Base-by-base conservation (phyloP, 2,329 filamentous ascomycete genomes). In the Trichophyton equinum region DNA sequence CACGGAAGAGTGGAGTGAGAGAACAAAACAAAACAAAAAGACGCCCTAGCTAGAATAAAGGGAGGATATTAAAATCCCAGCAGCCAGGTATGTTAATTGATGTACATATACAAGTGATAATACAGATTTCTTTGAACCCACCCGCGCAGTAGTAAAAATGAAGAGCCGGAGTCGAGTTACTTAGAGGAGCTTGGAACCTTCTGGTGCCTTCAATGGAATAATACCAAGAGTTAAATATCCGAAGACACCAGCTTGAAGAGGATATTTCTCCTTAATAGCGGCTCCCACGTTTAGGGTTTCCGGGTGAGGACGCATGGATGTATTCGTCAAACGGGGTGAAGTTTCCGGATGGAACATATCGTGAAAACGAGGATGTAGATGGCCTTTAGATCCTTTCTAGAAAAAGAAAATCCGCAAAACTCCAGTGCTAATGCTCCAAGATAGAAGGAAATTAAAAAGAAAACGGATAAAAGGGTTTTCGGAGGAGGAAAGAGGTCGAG, bases 391-490 rank as follows among this genome's bases (percentile, higher is more conserved):
- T 55, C 51, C 30, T 33, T 55, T 55, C 51, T 55, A 55, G 15
- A 55, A 55, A 33, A 53, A 53, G 5, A 33, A 53, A 53, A 13
- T 20, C 51, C 25, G n/a, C 27, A 55, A 33, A 55, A 55, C 51
- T 55, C 51, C 51, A 27, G 51, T 55, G 51, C 51, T 55, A 36
- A 55, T 55, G 51, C 51, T 55, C 30, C 51, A 55, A 38, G 33
- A 33, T n/a, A 33, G 8, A 33, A 55, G 13, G 15, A 55, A 38
- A 36, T 15, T 4, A 11, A 30, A 30, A n/a, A 3, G 18, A 38
- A 33, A 55, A 51, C 13, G n/a, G 18, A 11, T 25, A 9, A 25
- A 13, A 38, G 33, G 44, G n/a, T 20, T 8, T 47, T 27, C 20
- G 25, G 8, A 55, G 51, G 13, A 33, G 27, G 15, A 11, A 11